Percentiles rank a stretch among this genome's conserved stretches.
Conservation (phyloP, 495 filamentous ascomycete species). For the Aspergillus incahuasiensis region DNA sequence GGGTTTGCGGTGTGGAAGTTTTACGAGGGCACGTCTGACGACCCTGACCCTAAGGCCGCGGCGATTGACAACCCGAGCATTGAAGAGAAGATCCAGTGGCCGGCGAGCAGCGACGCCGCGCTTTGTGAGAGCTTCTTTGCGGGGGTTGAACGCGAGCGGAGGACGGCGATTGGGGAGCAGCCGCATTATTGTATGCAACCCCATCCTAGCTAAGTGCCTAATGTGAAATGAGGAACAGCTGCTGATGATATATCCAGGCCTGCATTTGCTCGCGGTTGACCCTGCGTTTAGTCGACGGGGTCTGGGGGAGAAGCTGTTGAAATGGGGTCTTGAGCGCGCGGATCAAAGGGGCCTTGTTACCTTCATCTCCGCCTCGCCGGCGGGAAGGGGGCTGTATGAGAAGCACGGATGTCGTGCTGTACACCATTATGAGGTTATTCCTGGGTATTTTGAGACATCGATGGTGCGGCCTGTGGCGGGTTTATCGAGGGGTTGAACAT, state of each 20-base stretch:
- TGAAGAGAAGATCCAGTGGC: not conserved
- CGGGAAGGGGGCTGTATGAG: conserved; percentile 9
- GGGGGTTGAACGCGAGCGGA: not conserved
- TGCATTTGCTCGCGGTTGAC: conserved; percentile 11
- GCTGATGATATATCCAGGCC: no score
- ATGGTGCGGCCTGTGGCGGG: conserved; percentile 8
- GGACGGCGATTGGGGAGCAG: conserved; percentile 2
- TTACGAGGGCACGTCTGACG: not conserved
- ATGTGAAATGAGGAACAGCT: no score
- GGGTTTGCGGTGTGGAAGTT: conserved; percentile 12
- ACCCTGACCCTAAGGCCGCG: no score
- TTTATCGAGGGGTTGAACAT: not conserved
- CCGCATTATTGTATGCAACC: conserved; percentile 8
- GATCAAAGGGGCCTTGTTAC: conserved; percentile 4
- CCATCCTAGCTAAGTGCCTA: no score
- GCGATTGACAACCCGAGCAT: not conserved
- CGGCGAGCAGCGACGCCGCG: conserved; percentile 3
- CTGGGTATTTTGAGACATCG: conserved; percentile 7
- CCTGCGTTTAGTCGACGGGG: conserved; percentile 9
- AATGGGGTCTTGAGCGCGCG: conserved; percentile 8
- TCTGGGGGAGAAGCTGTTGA: not conserved
- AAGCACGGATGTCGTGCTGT: conserved; percentile 6
- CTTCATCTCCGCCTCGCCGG: conserved; percentile 9
- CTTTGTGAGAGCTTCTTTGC: conserved; percentile 9
- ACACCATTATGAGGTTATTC: conserved; percentile 6